phyloP scores from a whole-genome alignment of 1,139 yeast species.

The Hansenula lynferdii region DNA sequence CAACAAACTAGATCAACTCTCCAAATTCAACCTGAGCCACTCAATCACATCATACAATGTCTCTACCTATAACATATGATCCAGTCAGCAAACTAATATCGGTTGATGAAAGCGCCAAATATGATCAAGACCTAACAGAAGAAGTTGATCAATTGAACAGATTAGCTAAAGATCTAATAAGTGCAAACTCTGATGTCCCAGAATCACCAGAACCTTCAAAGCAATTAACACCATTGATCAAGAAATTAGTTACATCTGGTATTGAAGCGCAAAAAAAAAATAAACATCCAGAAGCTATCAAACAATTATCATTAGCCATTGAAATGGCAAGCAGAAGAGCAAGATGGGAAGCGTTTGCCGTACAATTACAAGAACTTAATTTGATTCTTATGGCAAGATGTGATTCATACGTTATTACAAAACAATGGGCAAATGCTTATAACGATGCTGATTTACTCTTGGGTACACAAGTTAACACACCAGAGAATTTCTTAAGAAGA shows the following conservation, averaged over 20 bases:
- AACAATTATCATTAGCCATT: constrained; percentile 69
- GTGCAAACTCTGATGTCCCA: constrained; percentile 60
- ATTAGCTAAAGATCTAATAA: constrained; percentile 54
- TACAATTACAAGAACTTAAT: constrained; percentile 73
- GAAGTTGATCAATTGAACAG: constrained; percentile 56
- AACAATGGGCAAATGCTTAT: constrained; percentile 65
- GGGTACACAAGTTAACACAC: constrained; percentile 54
- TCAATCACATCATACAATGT: background rate
- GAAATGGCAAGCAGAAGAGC: constrained; percentile 74
- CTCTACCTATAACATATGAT: constrained; percentile 23
- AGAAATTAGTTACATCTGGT: constrained; percentile 72
- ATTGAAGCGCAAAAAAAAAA: constrained; percentile 55
- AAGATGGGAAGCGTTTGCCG: constrained; percentile 80
- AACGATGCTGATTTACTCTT: constrained; percentile 79
- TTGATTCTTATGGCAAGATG: constrained; percentile 74
- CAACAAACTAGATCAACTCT: too few species aligned
- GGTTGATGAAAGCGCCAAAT: constrained; percentile 22
- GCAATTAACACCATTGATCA: constrained; percentile 60
- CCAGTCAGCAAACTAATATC: constrained; percentile 27
- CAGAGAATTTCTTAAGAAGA: constrained; percentile 79
- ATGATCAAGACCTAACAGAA: constrained; percentile 25
- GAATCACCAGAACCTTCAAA: constrained; percentile 53
- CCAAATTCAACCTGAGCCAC: background rate
- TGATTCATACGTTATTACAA: constrained; percentile 69
- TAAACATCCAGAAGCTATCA: constrained; percentile 66